Base-by-base conservation (phyloP, 2,329 filamentous ascomycete species). In the Pseudonectria buxi region DNA sequence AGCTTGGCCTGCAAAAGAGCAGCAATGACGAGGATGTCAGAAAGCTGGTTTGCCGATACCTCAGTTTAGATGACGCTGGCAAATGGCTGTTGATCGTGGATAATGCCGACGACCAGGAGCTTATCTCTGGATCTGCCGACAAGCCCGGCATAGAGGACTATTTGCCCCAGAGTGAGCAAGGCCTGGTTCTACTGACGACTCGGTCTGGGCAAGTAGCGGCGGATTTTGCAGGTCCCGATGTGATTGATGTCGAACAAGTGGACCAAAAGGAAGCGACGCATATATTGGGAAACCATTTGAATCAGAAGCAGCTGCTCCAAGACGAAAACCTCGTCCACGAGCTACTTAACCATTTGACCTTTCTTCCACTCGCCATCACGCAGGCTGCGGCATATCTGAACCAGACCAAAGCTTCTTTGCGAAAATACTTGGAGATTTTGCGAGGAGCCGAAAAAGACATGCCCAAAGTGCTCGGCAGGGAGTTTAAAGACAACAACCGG, bases 21-120 rank as follows among this genome's bases (percentile, higher is more conserved):
- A 49, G 45, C 7, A 62, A 76, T 40, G 58, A 76, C 40, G 59
- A 61, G 30, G 79, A 84, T 40, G 50, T 81, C 28, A 70, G 72
- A 29, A 75, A 81, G 43, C 68, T 76, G 61, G 78, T 83, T 49
- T 65, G 74, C 10, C 30, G 13, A 2, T 42, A 54, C 16, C 45
- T 57, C 7, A 47, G 41, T 24, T 52, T 45, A 3, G 42, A 49
- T 12, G 40, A 26, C 5, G 33, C 40, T 3, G 50, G 54, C 10
- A 47, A 44, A 12, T 66, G 58, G 62, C 44, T 66, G 14, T 28
- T 65, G 6, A 45, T 67, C 10, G 44, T 64, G 6, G 57, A 64
- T 36, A 67, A 66, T 36, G 57, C 57, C 3, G 62, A 68, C 24
- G 58, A 67, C 27, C 27, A 40, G n/a, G 47, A 53, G 6, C 37